Percentiles rank a stretch among this genome's conserved stretches.
Conservation (phyloP, 768 basidiomycete species). For the Mycena alexandri region DNA sequence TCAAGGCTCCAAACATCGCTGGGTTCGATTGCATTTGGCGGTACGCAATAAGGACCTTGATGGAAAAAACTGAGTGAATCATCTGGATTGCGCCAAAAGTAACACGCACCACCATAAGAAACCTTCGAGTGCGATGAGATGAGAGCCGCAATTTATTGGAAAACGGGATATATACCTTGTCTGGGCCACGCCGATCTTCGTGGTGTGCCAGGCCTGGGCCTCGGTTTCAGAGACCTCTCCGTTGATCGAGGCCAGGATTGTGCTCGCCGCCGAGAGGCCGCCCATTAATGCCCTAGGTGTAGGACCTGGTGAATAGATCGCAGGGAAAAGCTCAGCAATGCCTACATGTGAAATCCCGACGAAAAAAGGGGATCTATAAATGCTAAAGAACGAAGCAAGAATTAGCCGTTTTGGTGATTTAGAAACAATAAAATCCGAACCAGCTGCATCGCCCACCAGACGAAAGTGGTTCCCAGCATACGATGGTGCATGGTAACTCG, state of each 20-base stretch:
- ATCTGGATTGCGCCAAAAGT: too few relatives aligned
- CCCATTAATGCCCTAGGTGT: slow-evolving; percentile 45
- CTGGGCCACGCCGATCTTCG: slow-evolving; percentile 49
- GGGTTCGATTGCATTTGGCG: too few relatives aligned
- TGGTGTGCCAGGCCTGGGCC: slow-evolving; percentile 48
- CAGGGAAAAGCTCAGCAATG: too few relatives aligned
- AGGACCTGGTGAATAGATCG: too few relatives aligned
- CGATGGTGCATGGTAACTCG: slow-evolving; percentile 50
- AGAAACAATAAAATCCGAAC: too few relatives aligned
- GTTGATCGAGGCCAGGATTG: slow-evolving; percentile 50
- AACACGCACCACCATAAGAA: too few relatives aligned
- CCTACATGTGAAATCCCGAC: slow-evolving; percentile 56
- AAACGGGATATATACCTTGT: slow-evolving; percentile 42
- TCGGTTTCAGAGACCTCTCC: slow-evolving; percentile 46
- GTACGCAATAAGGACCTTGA: too few relatives aligned
- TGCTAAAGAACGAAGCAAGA: slow-evolving; percentile 49
- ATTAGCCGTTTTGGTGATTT: too few relatives aligned
- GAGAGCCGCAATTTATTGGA: too few relatives aligned
- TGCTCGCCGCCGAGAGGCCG: slow-evolving; percentile 52
- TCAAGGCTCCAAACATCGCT: too few relatives aligned
- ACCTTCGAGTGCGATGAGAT: too few relatives aligned
- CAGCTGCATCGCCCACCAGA: slow-evolving; percentile 57
- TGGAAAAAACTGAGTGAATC: too few relatives aligned
- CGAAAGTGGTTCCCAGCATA: slow-evolving; percentile 54
- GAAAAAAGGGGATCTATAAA: slow-evolving; percentile 78